Base-by-base conservation (phyloP, 2,329 filamentous ascomycete species). In the Penicillium fuscoglaucum region DNA sequence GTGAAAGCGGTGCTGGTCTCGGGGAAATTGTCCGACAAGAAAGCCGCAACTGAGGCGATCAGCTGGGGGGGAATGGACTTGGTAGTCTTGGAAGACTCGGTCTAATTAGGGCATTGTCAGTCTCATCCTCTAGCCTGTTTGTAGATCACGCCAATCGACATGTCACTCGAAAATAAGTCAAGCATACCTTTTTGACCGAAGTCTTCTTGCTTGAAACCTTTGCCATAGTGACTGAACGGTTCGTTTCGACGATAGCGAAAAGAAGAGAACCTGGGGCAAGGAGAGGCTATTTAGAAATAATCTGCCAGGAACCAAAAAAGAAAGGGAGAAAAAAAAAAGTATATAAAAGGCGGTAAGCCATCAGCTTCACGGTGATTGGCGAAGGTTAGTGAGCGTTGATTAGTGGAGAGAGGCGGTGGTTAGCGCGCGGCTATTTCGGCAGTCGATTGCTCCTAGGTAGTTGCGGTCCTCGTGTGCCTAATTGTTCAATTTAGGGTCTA, bases 21-120 rank as follows among this genome's bases (percentile, higher is more conserved):
- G 48, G 80, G 74, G 67, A 90, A 89, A n/a, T 89, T 82, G 46
- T 87, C 82, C 43, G 82, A 81, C 50, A 92, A 80, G 73, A 91
- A 92, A 24, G 77, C 75, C 61, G 85, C 85, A 67, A 92, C 82
- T 17, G 90, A 78, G 60, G 86, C 83, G 70, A 92, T 78, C 37
- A 92, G 78, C 72, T 89, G 82, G 29, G 82, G 74, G 5, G 88
- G 82, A 28, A 72, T 37, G 29, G 73, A 56, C 49, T 67, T 59
- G 50, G 47, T 19, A 37, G 29, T 47, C 50, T 67, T 66, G 52
- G 47, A 61, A 45, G 64, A 52, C 49, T 71, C 68, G 33, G 61
- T 59, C 70, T 73, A 41, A 35, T 44, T 57, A 33, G 52, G 12
- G 33, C 17, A 45, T 28, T 48, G 52, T 62, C 39, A 57, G 52